phyloP scores from a whole-genome alignment of 106 monocot genomes.

The Iris macrosiphon region DNA sequence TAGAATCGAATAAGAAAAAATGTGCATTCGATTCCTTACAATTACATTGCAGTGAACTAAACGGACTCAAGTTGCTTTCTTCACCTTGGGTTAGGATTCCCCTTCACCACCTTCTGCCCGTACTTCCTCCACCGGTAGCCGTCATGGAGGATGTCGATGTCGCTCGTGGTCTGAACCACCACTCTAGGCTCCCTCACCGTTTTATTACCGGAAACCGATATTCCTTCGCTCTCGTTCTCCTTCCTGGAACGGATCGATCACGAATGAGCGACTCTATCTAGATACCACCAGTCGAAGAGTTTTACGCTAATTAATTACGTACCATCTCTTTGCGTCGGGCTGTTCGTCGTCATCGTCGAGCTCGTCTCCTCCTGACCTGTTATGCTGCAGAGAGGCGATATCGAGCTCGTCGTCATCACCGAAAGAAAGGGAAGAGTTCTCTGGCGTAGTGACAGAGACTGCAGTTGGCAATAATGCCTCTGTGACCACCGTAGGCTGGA shows the following conservation, averaged over 20 bases:
- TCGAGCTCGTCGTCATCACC: constrained; percentile 22
- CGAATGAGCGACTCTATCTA: neutral
- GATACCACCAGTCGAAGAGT: too few relatives aligned
- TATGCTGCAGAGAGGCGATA: constrained; percentile 20
- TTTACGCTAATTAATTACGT: neutral
- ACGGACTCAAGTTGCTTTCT: too few relatives aligned
- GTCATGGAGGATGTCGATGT: constrained; percentile 33
- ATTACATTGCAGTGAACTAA: too few relatives aligned
- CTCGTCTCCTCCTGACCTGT: constrained; percentile 9
- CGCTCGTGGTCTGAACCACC: constrained; percentile 32
- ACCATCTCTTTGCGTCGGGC: constrained; percentile 39
- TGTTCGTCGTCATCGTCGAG: constrained; percentile 24
- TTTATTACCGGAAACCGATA: constrained; percentile 2
- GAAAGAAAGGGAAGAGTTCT: constrained; percentile 19
- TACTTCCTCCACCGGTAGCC: constrained; percentile 42
- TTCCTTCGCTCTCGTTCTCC: constrained; percentile 12
- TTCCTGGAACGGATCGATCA: constrained; percentile 7
- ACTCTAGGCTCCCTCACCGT: constrained; percentile 25
- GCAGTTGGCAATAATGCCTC: constrained; percentile 2
- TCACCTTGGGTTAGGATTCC: constrained; percentile 41
- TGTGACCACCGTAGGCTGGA: neutral
- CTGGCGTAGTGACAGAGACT: constrained; percentile 11
- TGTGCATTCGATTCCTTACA: too few relatives aligned
- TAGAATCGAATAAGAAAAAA: too few relatives aligned
- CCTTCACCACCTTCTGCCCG: constrained; percentile 44